Conservation (phyloP, 2,329 filamentous ascomycete genomes). For the Phaeosphaeriaceae sp. region DNA sequence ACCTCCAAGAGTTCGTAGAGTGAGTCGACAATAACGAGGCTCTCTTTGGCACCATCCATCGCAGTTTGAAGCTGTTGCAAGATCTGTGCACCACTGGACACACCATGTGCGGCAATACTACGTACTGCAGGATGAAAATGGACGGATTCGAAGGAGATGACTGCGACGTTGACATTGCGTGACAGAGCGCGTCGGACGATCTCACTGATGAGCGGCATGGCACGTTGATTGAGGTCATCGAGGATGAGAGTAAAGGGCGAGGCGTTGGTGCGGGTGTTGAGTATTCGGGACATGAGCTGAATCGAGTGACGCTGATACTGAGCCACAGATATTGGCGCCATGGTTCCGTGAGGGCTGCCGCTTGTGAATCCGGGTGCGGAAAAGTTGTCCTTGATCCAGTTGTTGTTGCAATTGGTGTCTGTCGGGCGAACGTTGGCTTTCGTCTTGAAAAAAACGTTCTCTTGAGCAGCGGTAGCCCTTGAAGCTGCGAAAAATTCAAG, state of each 20-base stretch:
- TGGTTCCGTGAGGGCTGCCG: slow-evolving; percentile 22
- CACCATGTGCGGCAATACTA: slow-evolving; percentile 68
- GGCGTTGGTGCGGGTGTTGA: slow-evolving; percentile 77
- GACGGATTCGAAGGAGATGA: slow-evolving; percentile 79
- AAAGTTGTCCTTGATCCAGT: slow-evolving; percentile 28
- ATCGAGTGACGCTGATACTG: slow-evolving; percentile 85
- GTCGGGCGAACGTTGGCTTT: slow-evolving; percentile 1
- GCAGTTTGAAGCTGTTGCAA: slow-evolving; percentile 25
- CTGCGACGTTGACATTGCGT: slow-evolving; percentile 69
- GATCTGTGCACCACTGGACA: slow-evolving; percentile 66
- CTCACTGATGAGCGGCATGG: slow-evolving; percentile 72
- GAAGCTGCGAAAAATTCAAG: too few relatives aligned
- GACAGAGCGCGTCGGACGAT: slow-evolving; percentile 71
- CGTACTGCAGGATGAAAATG: slow-evolving; percentile 69
- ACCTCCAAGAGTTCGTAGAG: slow-evolving; percentile 67
- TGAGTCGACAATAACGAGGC: slow-evolving; percentile 79
- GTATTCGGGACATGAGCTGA: slow-evolving; percentile 80
- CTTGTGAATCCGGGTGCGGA: slow-evolving; percentile 14
- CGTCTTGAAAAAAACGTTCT: not conserved
- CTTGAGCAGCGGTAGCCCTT: not conserved
- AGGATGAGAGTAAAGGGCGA: slow-evolving; percentile 88
- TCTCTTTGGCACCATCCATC: slow-evolving; percentile 32
- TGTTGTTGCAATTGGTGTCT: slow-evolving; percentile 9
- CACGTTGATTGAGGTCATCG: slow-evolving; percentile 84
- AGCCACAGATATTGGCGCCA: slow-evolving; percentile 27